Conservation (phyloP, 257 asterid species). For the Henckelia pumila region DNA sequence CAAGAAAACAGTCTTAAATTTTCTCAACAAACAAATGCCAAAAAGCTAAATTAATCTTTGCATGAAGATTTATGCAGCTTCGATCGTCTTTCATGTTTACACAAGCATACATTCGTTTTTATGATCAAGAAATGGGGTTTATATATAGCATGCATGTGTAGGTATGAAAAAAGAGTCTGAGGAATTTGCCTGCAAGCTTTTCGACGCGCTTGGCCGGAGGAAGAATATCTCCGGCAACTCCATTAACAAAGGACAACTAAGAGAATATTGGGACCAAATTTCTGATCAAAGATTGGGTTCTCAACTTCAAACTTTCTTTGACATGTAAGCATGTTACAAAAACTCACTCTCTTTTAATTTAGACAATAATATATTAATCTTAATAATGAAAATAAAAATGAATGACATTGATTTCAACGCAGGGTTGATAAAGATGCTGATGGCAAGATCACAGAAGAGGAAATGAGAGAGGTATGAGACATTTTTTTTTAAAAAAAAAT, state of each 20-base stretch:
- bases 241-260: slow-evolving; percentile 52
- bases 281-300: slow-evolving; percentile 82
- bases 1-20: neutral
- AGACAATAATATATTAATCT: neutral
- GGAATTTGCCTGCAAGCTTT: slow-evolving; percentile 72
- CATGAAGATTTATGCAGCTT: slow-evolving; percentile 12
- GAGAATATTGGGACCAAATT: slow-evolving; percentile 78
- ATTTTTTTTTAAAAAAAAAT: neutral
- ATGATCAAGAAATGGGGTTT: neutral
- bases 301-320: slow-evolving; percentile 83
- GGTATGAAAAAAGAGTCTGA: slow-evolving; percentile 84
- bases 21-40: slow-evolving; percentile 18
- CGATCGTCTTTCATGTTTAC: too few relatives aligned
- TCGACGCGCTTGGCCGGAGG: slow-evolving; percentile 68
- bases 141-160: slow-evolving; percentile 22
- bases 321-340: slow-evolving; percentile 59
- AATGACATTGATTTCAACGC: slow-evolving; percentile 19
- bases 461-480: slow-evolving; percentile 72
- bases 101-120: neutral
- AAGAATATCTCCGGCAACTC: slow-evolving; percentile 57
- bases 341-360: too few relatives aligned
- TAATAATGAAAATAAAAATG: neutral
- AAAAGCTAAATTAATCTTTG: slow-evolving; percentile 14
- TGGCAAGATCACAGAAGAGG: slow-evolving; percentile 78
- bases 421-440: slow-evolving; percentile 97